Conservation (phyloP, 441 rosid genomes). For the Gossypium davidsonii region DNA sequence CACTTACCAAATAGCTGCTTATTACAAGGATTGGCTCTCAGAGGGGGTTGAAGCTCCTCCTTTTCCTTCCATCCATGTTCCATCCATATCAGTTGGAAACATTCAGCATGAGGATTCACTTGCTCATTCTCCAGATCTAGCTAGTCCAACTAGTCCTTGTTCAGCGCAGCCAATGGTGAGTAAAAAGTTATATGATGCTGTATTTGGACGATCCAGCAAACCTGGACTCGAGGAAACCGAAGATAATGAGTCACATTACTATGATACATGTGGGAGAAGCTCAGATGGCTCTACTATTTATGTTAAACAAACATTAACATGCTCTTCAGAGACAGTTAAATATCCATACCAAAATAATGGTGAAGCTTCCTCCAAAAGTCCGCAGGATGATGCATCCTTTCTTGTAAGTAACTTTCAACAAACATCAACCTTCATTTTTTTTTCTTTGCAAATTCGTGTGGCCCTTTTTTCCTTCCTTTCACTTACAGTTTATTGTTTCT, state of each 20-base stretch:
- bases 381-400: conserved; percentile 23
- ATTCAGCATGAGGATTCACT: conserved; percentile 20
- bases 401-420: conserved; percentile 28
- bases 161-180: conserved; percentile 53
- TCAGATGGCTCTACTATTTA: conserved; percentile 34
- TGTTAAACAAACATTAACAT: conserved; percentile 25
- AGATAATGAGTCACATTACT: conserved; percentile 19
- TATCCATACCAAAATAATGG: conserved; percentile 21
- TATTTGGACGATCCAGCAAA: conserved; percentile 28
- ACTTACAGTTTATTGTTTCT: not conserved
- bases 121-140: conserved; percentile 29
- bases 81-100: conserved; percentile 29
- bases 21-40: conserved; percentile 66
- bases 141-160: conserved; percentile 29
- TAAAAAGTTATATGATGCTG: conserved; percentile 43
- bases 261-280: conserved; percentile 18
- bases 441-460: not conserved
- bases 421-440: not conserved
- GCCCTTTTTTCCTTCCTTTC: not conserved
- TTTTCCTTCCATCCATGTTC: conserved; percentile 42
- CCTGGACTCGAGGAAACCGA: conserved; percentile 25
- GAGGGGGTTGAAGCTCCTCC: conserved; percentile 50
- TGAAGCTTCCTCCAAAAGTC: conserved; percentile 18
- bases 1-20: conserved; percentile 49
- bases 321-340: conserved; percentile 32